phyloP scores from a whole-genome alignment of 768 basidiomycete genomes.

The Termitomyces eurrhizus region DNA sequence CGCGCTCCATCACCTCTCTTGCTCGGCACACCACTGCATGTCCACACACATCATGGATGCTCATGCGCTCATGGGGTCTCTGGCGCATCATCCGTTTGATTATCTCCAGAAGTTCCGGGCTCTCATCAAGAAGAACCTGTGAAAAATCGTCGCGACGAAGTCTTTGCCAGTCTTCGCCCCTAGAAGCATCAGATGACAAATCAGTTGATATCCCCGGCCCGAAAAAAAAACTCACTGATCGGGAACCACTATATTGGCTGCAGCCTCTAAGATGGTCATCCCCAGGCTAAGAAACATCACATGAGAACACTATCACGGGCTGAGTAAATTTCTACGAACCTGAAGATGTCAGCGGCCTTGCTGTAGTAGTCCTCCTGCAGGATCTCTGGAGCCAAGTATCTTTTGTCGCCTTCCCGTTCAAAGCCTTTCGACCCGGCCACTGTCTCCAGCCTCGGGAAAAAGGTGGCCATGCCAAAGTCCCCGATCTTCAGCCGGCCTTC shows the following conservation, averaged over 20 bases:
- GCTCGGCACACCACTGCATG: slow-evolving; percentile 66
- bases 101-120: slow-evolving; percentile 61
- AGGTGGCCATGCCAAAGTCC: slow-evolving; percentile 97
- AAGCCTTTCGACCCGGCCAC: slow-evolving; percentile 44
- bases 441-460: slow-evolving; percentile 66
- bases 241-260: slow-evolving; percentile 94
- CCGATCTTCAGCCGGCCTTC: slow-evolving; percentile 93
- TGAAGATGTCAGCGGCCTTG: slow-evolving; percentile 95
- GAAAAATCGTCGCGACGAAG: slow-evolving; percentile 89
- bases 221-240: slow-evolving; percentile 68
- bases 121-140: slow-evolving; percentile 70
- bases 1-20: slow-evolving; percentile 57
- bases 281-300: slow-evolving; percentile 68
- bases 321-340: slow-evolving; percentile 52
- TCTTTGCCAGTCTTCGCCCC: slow-evolving; percentile 93
- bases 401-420: slow-evolving; percentile 95
- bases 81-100: slow-evolving; percentile 77
- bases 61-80: slow-evolving; percentile 57
- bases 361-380: slow-evolving; percentile 81
- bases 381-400: slow-evolving; percentile 96
- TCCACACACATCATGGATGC: slow-evolving; percentile 49
- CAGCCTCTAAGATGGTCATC: slow-evolving; percentile 92
- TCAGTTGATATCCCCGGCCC: slow-evolving; percentile 22
- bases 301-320: slow-evolving; percentile 31
- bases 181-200: slow-evolving; percentile 31